Conservation (phyloP, 192 early-diverging fungal genomes). For the Coemansia sp. region DNA sequence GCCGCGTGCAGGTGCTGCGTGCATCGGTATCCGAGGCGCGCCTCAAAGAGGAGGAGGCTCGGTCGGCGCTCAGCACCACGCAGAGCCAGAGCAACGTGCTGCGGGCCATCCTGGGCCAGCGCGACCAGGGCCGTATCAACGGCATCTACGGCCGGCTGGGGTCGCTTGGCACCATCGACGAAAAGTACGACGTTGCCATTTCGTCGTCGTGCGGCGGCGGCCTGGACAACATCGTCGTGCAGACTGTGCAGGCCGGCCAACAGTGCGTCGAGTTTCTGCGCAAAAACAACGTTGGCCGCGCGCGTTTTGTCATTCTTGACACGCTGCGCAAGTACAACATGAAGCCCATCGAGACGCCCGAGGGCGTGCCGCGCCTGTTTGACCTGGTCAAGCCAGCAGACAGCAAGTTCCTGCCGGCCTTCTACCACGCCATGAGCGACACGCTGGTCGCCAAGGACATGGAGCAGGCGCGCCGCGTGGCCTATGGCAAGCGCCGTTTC, state of each 20-base stretch:
- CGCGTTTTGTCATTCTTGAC: conserved; percentile 76
- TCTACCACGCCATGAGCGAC: conserved; percentile 81
- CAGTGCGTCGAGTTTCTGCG: conserved; percentile 87
- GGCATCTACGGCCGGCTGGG: conserved; percentile 88
- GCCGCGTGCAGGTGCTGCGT: conserved; percentile 42
- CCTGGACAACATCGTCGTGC: conserved; percentile 89
- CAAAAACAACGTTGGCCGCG: conserved; percentile 80
- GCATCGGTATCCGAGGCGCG: conserved; percentile 43
- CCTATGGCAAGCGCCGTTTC: conserved; percentile 77
- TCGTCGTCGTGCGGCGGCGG: conserved; percentile 76
- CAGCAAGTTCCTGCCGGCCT: conserved; percentile 68
- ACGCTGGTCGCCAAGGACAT: conserved; percentile 85
- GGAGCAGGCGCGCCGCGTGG: conserved; percentile 81
- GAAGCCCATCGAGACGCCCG: conserved; percentile 60
- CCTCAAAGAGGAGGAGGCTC: conserved; percentile 70
- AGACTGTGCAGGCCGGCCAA: conserved; percentile 80
- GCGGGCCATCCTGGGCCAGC: conserved; percentile 63
- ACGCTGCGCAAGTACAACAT: conserved; percentile 60
- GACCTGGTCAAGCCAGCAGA: conserved; percentile 82
- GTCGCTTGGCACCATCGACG: conserved; percentile 92
- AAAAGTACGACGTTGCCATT: conserved; percentile 92
- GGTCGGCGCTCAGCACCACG: conserved; percentile 55
- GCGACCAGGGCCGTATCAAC: conserved; percentile 64
- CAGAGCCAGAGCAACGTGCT: conserved; percentile 69
- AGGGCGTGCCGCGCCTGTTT: conserved; percentile 81